Evolutionary conservation across 139 green algal species (phyloP).

Genomic region (Deuterostichococcus epilithicus): DNA sequence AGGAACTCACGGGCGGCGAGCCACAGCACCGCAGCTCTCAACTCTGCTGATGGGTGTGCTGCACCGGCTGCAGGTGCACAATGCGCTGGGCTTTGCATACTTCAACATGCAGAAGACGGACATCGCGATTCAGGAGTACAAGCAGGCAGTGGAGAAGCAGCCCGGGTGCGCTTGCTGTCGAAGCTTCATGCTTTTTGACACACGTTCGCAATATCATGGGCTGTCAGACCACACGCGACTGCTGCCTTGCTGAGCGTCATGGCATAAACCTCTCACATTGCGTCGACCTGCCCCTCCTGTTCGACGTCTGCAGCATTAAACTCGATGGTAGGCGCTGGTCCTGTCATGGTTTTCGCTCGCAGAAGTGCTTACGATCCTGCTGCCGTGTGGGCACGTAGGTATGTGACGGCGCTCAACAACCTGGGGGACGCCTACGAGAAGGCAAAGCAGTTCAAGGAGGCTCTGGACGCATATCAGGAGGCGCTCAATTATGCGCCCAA

Average conservation of each 20-base stretch:
- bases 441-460: constrained; percentile 57
- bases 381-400: too few relatives aligned
- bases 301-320: too few relatives aligned
- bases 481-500: constrained; percentile 75
- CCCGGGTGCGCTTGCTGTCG: constrained; percentile 44
- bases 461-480: constrained; percentile 54
- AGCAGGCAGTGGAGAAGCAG: constrained; percentile 79
- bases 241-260: not conserved
- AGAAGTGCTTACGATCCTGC: constrained; percentile 2
- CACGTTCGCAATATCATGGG: too few relatives aligned
- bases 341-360: too few relatives aligned
- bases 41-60: not conserved
- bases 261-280: too few relatives aligned
- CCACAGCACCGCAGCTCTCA: too few relatives aligned
- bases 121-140: constrained; percentile 75
- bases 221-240: not conserved
- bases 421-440: constrained; percentile 91
- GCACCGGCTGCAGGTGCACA: constrained; percentile 81
- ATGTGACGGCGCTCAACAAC: constrained; percentile 98
- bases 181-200: too few relatives aligned
- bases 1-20: too few relatives aligned
- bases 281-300: too few relatives aligned
- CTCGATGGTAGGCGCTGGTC: too few relatives aligned
- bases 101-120: constrained; percentile 77
- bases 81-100: constrained; percentile 94